Evolutionary conservation across 495 filamentous ascomycete genomes (phyloP).

Genomic region (Xylaria telfairii): DNA sequence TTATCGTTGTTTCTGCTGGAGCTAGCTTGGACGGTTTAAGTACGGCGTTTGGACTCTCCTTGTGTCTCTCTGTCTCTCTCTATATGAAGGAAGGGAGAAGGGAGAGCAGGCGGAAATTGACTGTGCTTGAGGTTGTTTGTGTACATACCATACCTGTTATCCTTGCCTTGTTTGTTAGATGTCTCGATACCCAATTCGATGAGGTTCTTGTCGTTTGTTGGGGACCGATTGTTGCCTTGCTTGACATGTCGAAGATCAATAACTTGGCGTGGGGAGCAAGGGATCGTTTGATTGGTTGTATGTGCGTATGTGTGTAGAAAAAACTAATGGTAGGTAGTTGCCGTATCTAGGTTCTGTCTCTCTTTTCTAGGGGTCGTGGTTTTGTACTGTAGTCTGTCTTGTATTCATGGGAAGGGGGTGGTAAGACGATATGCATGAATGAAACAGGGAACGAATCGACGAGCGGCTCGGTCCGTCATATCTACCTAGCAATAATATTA

Average conservation of each 20-base stretch:
- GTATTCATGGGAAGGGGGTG: background rate
- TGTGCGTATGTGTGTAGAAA: too few relatives aligned
- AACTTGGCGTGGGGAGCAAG: background rate
- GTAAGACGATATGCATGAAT: background rate
- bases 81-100: too few relatives aligned
- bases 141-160: background rate
- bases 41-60: background rate
- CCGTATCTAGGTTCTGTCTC: too few relatives aligned
- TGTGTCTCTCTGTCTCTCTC: too few relatives aligned
- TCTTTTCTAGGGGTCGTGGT: background rate
- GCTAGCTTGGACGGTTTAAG: background rate
- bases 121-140: background rate
- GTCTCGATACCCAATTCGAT: constrained; percentile 22
- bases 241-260: background rate
- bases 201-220: background rate
- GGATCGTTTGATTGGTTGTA: background rate
- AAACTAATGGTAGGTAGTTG: background rate
- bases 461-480: background rate
- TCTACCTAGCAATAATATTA: background rate
- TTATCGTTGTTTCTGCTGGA: background rate
- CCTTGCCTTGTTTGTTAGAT: background rate
- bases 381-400: too few relatives aligned
- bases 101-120: background rate
- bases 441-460: background rate
- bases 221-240: background rate